phyloP scores from a whole-genome alignment of 768 basidiomycete species.

The Termitomyces sp. region DNA sequence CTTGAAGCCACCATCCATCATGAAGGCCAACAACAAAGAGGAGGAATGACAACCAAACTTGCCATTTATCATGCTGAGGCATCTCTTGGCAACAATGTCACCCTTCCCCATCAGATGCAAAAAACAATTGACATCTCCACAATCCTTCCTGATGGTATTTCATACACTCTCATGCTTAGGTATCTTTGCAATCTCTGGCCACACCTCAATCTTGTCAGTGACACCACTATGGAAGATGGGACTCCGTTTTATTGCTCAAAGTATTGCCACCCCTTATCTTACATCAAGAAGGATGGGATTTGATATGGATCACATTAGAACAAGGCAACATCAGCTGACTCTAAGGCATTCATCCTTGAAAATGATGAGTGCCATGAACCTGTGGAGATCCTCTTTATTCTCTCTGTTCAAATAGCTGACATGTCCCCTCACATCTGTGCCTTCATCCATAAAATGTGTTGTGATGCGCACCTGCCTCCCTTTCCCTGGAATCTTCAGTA shows the following conservation, averaged over 20 bases:
- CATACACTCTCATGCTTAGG: not conserved
- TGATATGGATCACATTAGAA: not conserved
- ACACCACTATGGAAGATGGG: not conserved
- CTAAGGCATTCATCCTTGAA: not conserved
- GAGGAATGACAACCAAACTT: slow-evolving; percentile 19
- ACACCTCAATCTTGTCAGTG: not conserved
- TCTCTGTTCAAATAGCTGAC: not conserved
- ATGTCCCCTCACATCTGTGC: not conserved
- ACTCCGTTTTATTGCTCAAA: not conserved
- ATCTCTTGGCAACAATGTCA: not conserved
- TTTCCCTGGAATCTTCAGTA: not conserved
- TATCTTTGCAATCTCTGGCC: slow-evolving; percentile 1
- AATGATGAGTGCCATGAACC: not conserved
- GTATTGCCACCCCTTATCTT: not conserved
- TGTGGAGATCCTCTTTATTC: not conserved
- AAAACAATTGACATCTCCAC: not conserved
- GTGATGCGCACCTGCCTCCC: not conserved
- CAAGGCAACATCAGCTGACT: not conserved
- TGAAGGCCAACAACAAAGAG: no score
- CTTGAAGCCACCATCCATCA: no score
- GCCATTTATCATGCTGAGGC: slow-evolving; percentile 19
- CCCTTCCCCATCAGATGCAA: not conserved
- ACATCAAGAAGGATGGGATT: slow-evolving; percentile 2
- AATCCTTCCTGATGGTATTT: not conserved
- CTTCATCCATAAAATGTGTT: not conserved